Conservation (phyloP, 2,329 filamentous ascomycete species). For the Ascochyta viciae-villosae region DNA sequence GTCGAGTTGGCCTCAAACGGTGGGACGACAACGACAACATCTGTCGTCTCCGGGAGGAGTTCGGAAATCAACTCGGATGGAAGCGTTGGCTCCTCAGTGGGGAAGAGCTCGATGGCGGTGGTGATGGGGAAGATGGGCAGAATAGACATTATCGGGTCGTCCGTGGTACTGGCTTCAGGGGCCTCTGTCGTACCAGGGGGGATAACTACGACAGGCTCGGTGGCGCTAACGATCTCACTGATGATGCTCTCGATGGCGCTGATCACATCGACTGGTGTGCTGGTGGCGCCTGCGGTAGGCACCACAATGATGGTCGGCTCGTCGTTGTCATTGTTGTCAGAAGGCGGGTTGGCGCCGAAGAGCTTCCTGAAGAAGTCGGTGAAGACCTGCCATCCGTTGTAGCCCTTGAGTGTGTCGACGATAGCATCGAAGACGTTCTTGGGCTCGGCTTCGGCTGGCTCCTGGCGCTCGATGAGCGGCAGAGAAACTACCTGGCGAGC, state of each 20-base stretch:
- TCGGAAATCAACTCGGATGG: constrained; percentile 8
- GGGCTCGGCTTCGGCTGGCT: constrained; percentile 1
- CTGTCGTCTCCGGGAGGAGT: not conserved
- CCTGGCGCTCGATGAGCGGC: constrained; percentile 7
- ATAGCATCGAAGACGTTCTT: constrained; percentile 17
- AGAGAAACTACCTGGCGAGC: constrained; percentile 12
- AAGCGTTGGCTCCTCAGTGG: constrained; percentile 2
- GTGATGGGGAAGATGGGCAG: constrained; percentile 18
- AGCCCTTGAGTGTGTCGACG: constrained; percentile 14
- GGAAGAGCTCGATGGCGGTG: constrained; percentile 20
- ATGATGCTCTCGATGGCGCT: constrained; percentile 5
- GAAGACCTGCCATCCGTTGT: constrained; percentile 24
- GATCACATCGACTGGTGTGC: constrained; percentile 3
- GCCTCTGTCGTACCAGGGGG: not conserved
- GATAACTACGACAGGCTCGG: not conserved
- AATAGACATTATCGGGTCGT: constrained; percentile 20
- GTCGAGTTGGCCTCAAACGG: constrained; percentile 9
- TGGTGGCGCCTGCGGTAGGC: not conserved
- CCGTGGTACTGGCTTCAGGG: not conserved
- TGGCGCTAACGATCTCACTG: constrained; percentile 4
- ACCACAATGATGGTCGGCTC: not conserved
- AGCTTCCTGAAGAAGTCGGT: constrained; percentile 22
- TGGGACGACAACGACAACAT: not conserved
- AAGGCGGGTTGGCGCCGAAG: constrained; percentile 7
- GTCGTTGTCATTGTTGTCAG: constrained; percentile 1